Evolutionary conservation across 106 monocot species (phyloP), one percentile per base, ranked within the genome.

Genomic region (Acorus calamus): DNA sequence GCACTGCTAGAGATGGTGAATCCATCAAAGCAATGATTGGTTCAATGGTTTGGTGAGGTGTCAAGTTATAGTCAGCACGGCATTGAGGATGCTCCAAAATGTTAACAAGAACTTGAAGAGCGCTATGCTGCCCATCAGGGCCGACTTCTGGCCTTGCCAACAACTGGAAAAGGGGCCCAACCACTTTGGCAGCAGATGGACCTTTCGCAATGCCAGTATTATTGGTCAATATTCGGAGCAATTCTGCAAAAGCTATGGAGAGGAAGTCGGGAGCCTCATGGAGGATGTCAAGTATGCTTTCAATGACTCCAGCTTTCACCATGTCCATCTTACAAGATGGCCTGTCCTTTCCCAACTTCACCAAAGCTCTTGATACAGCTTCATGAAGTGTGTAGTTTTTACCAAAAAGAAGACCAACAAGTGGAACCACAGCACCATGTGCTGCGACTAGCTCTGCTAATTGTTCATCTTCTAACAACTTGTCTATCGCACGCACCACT

Each of bases 141-240:
- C 92, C 81, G 66, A 85, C 68, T 59, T 92, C 92, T 63, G 78
- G 80, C 65, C 73, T 83, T 11, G 75, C 69, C 28, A 98, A 68
- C 48, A 92, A 66, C 10, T 51, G 66, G 69, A 99, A 81, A 74
- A 99, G 64, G 8, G 92, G 98, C 9, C 75, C 78, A 8, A 99
- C 83, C 65, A 99, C 71, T 77, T 84, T 88, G 61, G 86, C 92
- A 57, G 98, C 92, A 68, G 83, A 81, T 45, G 79, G 69, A 49
- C 91, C 85, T 69, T 83, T 92, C 12, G 98, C 98, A 71, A 99
- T 86, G 81, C 71, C 79, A 66, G 92, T 87, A 79, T 98, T 99
- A 66, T 99, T 99, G 5, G 98, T 99, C 53, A 99, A 79, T 74
- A 99, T 92, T 56, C 92, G 76, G 69, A 99, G 85, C 61, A 99